A percentile compares a stretch with the other conserved stretches of the same genome.
Evolutionary conservation across 1,284 basidiomycete genomes (phyloP).

Genomic region (Puccinia horiana): DNA sequence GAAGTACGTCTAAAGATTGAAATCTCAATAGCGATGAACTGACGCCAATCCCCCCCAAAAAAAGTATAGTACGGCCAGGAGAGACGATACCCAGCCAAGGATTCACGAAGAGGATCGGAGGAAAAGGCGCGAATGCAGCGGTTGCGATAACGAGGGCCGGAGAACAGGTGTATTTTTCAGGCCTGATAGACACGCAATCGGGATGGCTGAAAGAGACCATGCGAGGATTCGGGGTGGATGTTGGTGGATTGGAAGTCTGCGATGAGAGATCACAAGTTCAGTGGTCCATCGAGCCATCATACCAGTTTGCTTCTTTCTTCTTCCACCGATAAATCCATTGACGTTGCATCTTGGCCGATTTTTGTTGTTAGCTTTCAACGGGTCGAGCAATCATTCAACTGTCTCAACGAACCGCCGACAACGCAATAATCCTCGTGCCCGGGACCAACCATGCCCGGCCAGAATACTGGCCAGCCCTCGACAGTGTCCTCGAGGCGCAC

Average conservation of each 20-base stretch:
- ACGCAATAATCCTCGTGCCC: conserved; percentile 25
- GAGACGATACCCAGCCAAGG: conserved; percentile 20
- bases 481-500: not conserved
- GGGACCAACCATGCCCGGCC: conserved; percentile 27
- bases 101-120: conserved; percentile 11
- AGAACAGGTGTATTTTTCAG: conserved; percentile 13
- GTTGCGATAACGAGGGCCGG: conserved; percentile 29
- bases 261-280: conserved; percentile 1
- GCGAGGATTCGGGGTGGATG: conserved; percentile 13
- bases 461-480: conserved; percentile 15
- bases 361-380: conserved; percentile 14
- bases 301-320: not conserved
- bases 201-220: conserved; percentile 21
- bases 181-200: conserved; percentile 18
- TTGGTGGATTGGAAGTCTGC: conserved; percentile 22
- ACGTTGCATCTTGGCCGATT: not conserved
- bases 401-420: conserved; percentile 14
- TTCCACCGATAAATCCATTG: not conserved
- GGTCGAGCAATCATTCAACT: conserved; percentile 47
- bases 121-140: conserved; percentile 41
- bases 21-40: not conserved
- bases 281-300: not conserved
- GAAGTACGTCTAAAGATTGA: conserved; percentile 5
- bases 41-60: not conserved
- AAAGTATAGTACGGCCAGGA: conserved; percentile 28